Evolutionary conservation across 208 protist genomes (phyloP).

Genomic region (Porcisia hertigi): DNA sequence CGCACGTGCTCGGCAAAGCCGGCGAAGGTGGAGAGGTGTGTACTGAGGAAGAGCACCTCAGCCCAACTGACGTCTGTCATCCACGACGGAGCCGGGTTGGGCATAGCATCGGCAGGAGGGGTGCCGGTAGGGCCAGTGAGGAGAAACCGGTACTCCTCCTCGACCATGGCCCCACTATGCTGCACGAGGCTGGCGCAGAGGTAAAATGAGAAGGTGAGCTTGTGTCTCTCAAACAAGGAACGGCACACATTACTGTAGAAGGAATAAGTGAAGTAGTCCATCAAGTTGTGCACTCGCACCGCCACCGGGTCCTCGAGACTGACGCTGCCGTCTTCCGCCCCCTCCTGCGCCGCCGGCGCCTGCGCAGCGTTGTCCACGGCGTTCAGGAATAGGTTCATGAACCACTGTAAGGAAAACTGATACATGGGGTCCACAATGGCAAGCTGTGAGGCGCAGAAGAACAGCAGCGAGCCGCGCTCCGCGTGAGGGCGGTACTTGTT

Average conservation of each 20-base stretch:
- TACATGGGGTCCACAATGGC: constrained; percentile 96
- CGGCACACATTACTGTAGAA: constrained; percentile 98
- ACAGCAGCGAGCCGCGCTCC: constrained; percentile 93
- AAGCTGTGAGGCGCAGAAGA: constrained; percentile 97
- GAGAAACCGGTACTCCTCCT: constrained; percentile 91
- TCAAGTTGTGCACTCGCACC: constrained; percentile 87
- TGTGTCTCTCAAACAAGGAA: constrained; percentile 98
- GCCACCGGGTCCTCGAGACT: constrained; percentile 63
- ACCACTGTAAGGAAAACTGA: constrained; percentile 98
- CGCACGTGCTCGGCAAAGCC: constrained; percentile 91
- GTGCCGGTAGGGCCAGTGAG: constrained; percentile 85
- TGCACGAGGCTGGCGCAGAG: constrained; percentile 91
- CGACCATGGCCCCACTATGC: constrained; percentile 77
- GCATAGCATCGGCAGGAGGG: constrained; percentile 31
- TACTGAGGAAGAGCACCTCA: constrained; percentile 88
- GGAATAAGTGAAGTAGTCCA: constrained; percentile 96
- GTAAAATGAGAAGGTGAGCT: constrained; percentile 98
- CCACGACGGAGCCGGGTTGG: constrained; percentile 94
- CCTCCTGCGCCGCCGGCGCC: constrained; percentile 33
- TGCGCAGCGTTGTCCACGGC: constrained; percentile 74
- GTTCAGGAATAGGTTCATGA: constrained; percentile 95
- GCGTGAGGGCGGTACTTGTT: constrained; percentile 96
- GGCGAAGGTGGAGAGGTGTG: constrained; percentile 66
- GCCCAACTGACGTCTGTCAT: constrained; percentile 94
- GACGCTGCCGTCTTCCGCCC: constrained; percentile 4